phyloP scores from a whole-genome alignment of 2,329 filamentous ascomycete species.

The Sclerotinia glacialis region DNA sequence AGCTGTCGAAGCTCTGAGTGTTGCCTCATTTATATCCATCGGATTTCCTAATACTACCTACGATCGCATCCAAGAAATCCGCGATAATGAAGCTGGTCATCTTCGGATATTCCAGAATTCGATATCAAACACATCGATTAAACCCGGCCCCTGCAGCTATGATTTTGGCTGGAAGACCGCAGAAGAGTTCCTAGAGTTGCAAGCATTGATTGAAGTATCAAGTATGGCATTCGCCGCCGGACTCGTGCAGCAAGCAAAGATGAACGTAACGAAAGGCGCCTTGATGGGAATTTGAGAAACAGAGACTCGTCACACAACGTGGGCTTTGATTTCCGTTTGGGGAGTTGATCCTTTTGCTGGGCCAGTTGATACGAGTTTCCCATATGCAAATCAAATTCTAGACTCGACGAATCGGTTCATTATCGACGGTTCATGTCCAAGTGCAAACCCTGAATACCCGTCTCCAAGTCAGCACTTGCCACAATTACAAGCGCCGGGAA shows the following conservation, averaged over 20 bases:
- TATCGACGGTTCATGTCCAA: conserved; percentile 40
- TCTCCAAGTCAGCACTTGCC: conserved; percentile 41
- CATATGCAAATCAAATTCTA: conserved; percentile 45
- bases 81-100: conserved; percentile 48
- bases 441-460: conserved; percentile 42
- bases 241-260: conserved; percentile 40
- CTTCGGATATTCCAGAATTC: conserved; percentile 46
- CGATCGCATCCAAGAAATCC: conserved; percentile 43
- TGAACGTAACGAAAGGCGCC: conserved; percentile 40
- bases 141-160: conserved; percentile 43
- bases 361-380: conserved; percentile 44
- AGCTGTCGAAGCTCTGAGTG: conserved; percentile 44
- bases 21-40: conserved; percentile 38
- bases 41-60: conserved; percentile 44
- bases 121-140: conserved; percentile 44
- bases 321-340: conserved; percentile 46
- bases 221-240: conserved; percentile 45
- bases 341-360: conserved; percentile 43
- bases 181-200: conserved; percentile 37
- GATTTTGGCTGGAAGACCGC: conserved; percentile 34
- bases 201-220: conserved; percentile 42
- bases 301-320: conserved; percentile 44
- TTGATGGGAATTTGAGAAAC: conserved; percentile 42
- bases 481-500: conserved; percentile 34
- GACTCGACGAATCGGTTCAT: conserved; percentile 41